Conservation (phyloP, 2,329 filamentous ascomycete genomes). For the Trichoderma sp. region DNA sequence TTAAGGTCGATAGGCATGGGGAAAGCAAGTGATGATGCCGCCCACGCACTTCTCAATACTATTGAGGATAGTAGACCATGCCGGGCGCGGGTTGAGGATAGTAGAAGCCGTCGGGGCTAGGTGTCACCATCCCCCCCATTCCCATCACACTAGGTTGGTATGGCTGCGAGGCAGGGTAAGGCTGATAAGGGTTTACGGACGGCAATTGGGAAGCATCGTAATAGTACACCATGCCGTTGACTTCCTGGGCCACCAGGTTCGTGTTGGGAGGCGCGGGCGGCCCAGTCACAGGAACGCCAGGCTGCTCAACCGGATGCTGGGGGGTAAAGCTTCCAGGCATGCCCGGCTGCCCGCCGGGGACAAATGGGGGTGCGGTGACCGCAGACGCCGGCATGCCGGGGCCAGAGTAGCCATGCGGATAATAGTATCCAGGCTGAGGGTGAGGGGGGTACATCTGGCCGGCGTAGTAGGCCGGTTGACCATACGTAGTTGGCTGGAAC, state of each 20-base stretch:
- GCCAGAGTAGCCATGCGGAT: conserved; percentile 56
- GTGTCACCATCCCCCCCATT: conserved; percentile 81
- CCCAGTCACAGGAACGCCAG: conserved; percentile 38
- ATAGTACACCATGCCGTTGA: conserved; percentile 96
- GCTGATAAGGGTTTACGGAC: conserved; percentile 52
- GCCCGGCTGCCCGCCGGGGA: conserved; percentile 56
- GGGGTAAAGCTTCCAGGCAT: conserved; percentile 48
- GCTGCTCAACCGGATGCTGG: conserved; percentile 46
- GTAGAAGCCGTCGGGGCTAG: conserved; percentile 70
- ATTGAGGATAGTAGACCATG: conserved; percentile 65
- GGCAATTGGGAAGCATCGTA: conserved; percentile 77
- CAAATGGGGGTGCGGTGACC: conserved; percentile 56
- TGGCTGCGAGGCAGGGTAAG: conserved; percentile 52
- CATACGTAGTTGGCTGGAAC: conserved; percentile 77
- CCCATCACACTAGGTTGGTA: conserved; percentile 64
- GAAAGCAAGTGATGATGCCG: conserved; percentile 30
- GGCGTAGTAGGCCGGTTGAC: conserved; percentile 58
- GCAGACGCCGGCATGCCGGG: conserved; percentile 55
- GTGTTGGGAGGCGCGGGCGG: conserved; percentile 38
- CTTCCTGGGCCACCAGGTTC: conserved; percentile 75
- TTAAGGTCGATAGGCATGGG: conserved; percentile 38
- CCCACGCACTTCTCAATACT: conserved; percentile 39
- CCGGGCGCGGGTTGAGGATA: conserved; percentile 60
- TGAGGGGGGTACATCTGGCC: conserved; percentile 45
- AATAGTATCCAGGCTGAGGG: conserved; percentile 67